Evolutionary conservation across 495 filamentous ascomycete genomes (phyloP).

Genomic region (Chaetomidium leptoderma): DNA sequence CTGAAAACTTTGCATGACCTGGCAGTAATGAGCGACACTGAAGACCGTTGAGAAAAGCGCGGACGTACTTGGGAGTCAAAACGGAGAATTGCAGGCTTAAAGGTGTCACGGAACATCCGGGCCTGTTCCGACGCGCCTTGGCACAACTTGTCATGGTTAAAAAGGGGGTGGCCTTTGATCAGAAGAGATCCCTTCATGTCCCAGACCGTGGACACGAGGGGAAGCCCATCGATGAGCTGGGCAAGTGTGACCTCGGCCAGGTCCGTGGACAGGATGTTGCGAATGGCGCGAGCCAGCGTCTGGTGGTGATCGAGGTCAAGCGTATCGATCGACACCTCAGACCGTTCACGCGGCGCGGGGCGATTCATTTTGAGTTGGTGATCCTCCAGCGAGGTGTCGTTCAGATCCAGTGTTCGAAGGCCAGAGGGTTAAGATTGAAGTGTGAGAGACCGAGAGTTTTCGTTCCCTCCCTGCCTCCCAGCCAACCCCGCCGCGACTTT

Average conservation of each 20-base stretch:
- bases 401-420: too few relatives aligned
- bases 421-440: too few relatives aligned
- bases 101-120: neutral
- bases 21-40: neutral
- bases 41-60: too few relatives aligned
- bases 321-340: neutral
- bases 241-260: neutral
- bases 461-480: too few relatives aligned
- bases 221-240: conserved; percentile 12
- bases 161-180: conserved; percentile 1
- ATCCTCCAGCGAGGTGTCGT: too few relatives aligned
- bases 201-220: neutral
- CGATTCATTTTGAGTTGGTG: neutral
- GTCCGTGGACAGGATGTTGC: conserved; percentile 4
- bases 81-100: neutral
- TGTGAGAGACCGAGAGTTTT: too few relatives aligned
- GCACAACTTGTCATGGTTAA: neutral
- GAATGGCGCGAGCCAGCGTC: neutral
- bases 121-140: neutral
- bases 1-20: conserved; percentile 11
- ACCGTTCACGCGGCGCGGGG: neutral
- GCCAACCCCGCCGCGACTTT: neutral
- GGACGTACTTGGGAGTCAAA: neutral
- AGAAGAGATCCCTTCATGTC: neutral
- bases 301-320: conserved; percentile 2